A percentile compares a stretch with the other conserved stretches of the same genome.
Evolutionary conservation across 495 filamentous ascomycete genomes (phyloP).

Genomic region (Penicillium alfredii): DNA sequence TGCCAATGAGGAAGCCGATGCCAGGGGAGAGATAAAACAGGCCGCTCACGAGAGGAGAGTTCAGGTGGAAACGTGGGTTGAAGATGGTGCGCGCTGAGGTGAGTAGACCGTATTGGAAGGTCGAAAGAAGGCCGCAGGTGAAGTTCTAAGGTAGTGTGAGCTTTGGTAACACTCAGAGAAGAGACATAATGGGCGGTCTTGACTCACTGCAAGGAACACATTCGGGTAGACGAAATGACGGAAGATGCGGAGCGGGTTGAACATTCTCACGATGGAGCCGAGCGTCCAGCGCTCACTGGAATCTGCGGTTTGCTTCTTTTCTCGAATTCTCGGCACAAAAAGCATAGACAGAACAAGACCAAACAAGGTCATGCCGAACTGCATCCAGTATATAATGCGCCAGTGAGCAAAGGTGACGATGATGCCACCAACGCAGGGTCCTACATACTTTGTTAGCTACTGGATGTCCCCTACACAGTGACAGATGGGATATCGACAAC

Average conservation of each 20-base stretch:
- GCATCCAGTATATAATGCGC: constrained; percentile 56
- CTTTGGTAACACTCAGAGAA: neutral
- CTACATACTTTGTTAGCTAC: constrained; percentile 15
- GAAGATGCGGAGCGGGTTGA: constrained; percentile 38
- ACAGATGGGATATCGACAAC: constrained; percentile 1
- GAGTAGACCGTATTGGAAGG: constrained; percentile 65
- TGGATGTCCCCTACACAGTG: neutral
- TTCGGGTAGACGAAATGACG: constrained; percentile 35
- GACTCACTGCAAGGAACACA: constrained; percentile 35
- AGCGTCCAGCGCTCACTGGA: constrained; percentile 1
- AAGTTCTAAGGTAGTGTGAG: constrained; percentile 37
- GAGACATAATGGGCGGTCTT: neutral
- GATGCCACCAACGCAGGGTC: constrained; percentile 43
- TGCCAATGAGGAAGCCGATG: constrained; percentile 62
- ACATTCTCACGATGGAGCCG: constrained; percentile 20
- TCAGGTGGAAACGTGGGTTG: constrained; percentile 66
- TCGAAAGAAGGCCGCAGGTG: constrained; percentile 58
- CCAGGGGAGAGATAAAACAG: constrained; percentile 76
- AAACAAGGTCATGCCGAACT: constrained; percentile 44
- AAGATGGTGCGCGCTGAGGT: constrained; percentile 69
- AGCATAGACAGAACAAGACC: constrained; percentile 32
- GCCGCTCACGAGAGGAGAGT: constrained; percentile 59
- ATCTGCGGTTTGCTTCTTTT: constrained; percentile 3
- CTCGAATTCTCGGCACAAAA: constrained; percentile 34
- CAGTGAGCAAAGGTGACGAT: constrained; percentile 53